These are phyloP conservation scores for Gossypium thurberi DNA, from an alignment of 345 rosid genomes.

Conservation along the genomic window DNA sequence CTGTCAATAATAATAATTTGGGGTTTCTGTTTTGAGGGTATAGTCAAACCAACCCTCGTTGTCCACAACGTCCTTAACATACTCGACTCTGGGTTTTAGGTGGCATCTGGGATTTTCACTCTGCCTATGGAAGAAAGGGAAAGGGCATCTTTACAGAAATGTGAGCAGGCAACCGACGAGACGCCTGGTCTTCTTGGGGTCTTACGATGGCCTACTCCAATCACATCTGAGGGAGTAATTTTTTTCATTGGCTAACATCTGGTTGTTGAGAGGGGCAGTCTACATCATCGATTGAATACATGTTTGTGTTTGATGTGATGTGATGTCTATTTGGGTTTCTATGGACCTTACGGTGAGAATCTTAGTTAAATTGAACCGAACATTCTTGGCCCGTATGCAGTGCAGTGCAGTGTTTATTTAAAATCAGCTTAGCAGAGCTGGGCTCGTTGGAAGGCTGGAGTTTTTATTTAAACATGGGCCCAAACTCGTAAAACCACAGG, in stretches of 20 bases:
- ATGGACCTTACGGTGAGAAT: neutral
- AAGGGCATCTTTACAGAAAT: neutral
- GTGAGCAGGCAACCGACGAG: neutral
- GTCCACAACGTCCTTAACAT: neutral
- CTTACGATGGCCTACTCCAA: neutral
- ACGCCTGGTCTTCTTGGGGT: neutral
- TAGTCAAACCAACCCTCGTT: conserved; percentile 4
- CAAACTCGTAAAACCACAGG: no score
- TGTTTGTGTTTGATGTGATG: neutral
- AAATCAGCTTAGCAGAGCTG: neutral
- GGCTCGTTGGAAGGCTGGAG: neutral
- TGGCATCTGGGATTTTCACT: neutral
- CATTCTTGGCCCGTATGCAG: no score
- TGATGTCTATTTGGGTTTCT: neutral
- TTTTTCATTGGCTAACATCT: neutral
- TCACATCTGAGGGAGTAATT: neutral
- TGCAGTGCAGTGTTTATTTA: no score
- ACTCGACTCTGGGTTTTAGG: neutral
- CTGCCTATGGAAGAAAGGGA: neutral
- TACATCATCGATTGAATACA: neutral
- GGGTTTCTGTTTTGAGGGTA: neutral
- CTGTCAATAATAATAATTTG: neutral
- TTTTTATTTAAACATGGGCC: neutral
- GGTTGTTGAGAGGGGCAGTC: neutral
- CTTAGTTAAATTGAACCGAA: no score